Percentiles rank a stretch among this genome's conserved stretches.
Conservation (phyloP, 1,284 basidiomycete genomes). For the Pseudozyma pruni region DNA sequence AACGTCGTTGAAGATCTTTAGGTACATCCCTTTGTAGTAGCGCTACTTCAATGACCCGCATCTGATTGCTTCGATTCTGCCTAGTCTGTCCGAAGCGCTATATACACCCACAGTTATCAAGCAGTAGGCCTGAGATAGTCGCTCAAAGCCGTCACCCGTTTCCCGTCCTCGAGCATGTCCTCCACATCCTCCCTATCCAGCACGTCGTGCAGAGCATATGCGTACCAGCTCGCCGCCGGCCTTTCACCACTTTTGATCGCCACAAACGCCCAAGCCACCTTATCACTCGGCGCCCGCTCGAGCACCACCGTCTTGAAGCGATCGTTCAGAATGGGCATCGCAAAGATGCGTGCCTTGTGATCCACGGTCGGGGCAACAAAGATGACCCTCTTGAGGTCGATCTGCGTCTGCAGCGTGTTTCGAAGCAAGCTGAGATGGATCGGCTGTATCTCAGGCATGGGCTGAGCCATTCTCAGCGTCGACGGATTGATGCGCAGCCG, state of each 20-base stretch:
- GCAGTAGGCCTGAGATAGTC: neutral
- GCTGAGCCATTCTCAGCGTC: neutral
- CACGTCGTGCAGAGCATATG: constrained; percentile 8
- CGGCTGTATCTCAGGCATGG: neutral
- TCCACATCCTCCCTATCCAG: neutral
- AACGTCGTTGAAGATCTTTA: neutral
- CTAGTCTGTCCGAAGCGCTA: no score
- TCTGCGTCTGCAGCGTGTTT: constrained; percentile 3
- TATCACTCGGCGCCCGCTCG: neutral
- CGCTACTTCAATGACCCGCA: no score
- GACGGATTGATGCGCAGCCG: neutral
- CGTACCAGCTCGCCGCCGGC: constrained; percentile 3
- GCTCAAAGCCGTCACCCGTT: neutral
- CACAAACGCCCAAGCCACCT: constrained; percentile 14
- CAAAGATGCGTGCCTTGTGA: constrained; percentile 6
- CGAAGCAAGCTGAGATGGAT: constrained; percentile 8
- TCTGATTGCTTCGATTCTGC: no score
- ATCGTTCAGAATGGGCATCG: constrained; percentile 12
- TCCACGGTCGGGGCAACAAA: neutral
- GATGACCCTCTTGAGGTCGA: constrained; percentile 2
- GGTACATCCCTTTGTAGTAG: no score
- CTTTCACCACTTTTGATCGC: neutral
- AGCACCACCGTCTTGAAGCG: neutral
- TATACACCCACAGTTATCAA: no score
- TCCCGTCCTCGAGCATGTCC: neutral